Evolutionary conservation across 2,329 filamentous ascomycete species (phyloP).

Genomic region (Colletotrichum caudatum): DNA sequence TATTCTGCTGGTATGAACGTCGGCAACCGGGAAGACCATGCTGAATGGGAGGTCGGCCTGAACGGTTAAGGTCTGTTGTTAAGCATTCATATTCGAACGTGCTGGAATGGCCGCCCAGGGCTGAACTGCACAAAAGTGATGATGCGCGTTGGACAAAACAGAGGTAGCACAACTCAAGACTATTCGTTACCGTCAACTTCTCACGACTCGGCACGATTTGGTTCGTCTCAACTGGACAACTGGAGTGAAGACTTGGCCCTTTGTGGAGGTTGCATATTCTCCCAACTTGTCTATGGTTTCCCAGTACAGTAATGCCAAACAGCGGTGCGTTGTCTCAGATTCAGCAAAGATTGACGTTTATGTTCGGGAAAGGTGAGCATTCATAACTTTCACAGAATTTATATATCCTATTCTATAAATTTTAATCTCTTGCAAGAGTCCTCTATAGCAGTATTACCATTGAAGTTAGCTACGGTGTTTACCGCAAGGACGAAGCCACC

Average conservation of each 20-base stretch:
- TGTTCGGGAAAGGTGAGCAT: neutral
- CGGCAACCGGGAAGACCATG: no score
- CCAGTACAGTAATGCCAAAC: neutral
- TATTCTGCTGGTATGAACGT: neutral
- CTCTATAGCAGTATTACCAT: neutral
- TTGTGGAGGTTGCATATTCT: neutral
- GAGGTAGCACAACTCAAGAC: neutral
- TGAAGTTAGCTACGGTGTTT: neutral
- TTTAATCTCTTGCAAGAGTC: no score
- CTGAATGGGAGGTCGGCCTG: neutral
- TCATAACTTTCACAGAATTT: neutral
- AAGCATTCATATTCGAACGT: neutral
- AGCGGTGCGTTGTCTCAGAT: neutral
- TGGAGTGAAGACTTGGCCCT: neutral
- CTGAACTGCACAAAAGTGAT: neutral
- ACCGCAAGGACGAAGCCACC: neutral
- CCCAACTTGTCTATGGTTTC: neutral
- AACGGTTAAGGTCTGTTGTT: neutral
- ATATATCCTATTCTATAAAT: no score
- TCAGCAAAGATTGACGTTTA: neutral
- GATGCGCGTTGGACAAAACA: no score
- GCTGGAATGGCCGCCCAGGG: neutral
- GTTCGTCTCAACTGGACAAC: neutral
- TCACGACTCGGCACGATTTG: neutral
- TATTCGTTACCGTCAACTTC: neutral